Evolutionary conservation across 768 basidiomycete species (phyloP), one percentile per base, ranked within the genome.

Genomic region (Panaeolus papilionaceus): DNA sequence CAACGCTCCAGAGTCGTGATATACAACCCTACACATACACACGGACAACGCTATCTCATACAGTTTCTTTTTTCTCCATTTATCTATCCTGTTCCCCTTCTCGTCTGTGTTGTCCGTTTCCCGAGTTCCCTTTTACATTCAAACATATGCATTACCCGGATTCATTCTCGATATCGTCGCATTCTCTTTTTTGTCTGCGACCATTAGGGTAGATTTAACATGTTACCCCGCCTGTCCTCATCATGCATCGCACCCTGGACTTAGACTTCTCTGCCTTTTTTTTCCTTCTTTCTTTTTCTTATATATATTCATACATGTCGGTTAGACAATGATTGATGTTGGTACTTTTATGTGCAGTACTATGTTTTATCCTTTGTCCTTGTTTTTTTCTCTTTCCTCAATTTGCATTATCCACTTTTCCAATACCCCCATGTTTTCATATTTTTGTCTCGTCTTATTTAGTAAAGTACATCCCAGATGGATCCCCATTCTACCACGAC

Each of bases 331-430:
- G 23, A 16, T 58, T 14, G 20, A 51, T 58, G 12, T 37, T 37
- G 54, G 20, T 45, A 40, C 28, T 23, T 40, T 7, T 38, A 11
- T 11, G 28, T 18, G 8, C n/a, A 49, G 37, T 38, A 44, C n/a
- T 37, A 7, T 47, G 16, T 37, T 40, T 9, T 18, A 37, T 45
- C 33, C 68, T 64, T n/a, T 23, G 9, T 37, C 26, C 23, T 12
- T 23, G n/a, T 23, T n/a, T 64, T 44, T 67, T 40, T 61, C 42
- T 64, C 62, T 64, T 26, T 63, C 20, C 47, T 47, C 62, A 40
- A 39, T 28, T 49, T 67, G 54, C 20, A n/a, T 14, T 54, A 39
- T 65, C 58, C 40, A 63, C 28, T 42, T 65, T 9, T 51, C 37
- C 47, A 6, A 39, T 65, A 61, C 45, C 20, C 54, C 54, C 26